These are phyloP conservation scores for Podospora comata DNA, from an alignment of 495 filamentous ascomycete species.

Conservation along the genomic window DNA sequence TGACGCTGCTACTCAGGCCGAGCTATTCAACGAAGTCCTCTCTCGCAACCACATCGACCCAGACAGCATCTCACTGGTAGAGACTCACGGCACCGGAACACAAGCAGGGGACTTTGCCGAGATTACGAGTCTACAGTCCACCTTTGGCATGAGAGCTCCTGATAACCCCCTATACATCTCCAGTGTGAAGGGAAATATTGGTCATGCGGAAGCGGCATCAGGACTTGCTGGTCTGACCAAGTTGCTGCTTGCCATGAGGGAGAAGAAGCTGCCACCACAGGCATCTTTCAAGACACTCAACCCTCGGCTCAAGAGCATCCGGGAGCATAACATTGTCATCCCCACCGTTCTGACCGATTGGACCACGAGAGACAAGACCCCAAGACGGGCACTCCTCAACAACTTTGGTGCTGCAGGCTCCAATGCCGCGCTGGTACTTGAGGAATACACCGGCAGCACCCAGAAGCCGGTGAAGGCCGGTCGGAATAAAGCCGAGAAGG, in stretches of 20 bases:
- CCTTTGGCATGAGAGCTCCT: conserved; percentile 19
- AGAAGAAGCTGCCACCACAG: neutral
- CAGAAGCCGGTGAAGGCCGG: neutral
- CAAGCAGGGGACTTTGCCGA: conserved; percentile 23
- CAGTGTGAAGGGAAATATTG: neutral
- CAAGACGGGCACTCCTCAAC: conserved; percentile 2
- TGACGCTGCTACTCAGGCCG: conserved; percentile 45
- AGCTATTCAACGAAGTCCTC: conserved; percentile 49
- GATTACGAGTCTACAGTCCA: conserved; percentile 33
- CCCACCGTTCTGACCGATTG: neutral
- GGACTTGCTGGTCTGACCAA: neutral
- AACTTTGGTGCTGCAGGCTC: conserved; percentile 4
- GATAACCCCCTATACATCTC: neutral
- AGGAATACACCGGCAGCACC: neutral
- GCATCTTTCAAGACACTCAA: neutral
- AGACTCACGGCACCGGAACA: conserved; percentile 39
- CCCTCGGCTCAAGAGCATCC: neutral
- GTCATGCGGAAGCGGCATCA: neutral
- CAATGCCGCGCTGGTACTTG: neutral
- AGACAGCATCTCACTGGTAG: conserved; percentile 42
- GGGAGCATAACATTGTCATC: neutral
- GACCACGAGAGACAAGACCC: neutral
- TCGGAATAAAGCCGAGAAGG: neutral
- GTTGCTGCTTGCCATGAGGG: neutral
- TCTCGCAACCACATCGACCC: conserved; percentile 42